Conservation (phyloP, 1,284 basidiomycete genomes). For the Pseudozyma pruni region DNA sequence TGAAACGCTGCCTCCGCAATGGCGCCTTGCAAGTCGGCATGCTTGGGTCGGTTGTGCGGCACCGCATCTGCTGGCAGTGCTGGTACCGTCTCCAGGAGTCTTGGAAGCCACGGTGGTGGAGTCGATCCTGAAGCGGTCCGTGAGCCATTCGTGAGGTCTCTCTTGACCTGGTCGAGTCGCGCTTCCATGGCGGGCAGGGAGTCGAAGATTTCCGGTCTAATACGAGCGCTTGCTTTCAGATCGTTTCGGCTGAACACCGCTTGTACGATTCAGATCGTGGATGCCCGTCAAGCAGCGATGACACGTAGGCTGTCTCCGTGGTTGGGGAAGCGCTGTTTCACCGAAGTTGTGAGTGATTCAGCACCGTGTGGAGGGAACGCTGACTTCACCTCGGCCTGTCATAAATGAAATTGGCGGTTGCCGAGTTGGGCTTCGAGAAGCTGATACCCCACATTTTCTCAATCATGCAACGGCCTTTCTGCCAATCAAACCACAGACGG, state of each 20-base stretch:
- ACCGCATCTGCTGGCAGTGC: constrained; percentile 10
- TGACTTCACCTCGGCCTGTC: constrained; percentile 6
- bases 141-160: background rate
- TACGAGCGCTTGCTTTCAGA: too few species aligned
- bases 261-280: too few species aligned
- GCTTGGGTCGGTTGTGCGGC: constrained; percentile 19
- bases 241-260: too few species aligned
- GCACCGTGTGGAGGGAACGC: background rate
- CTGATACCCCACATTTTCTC: background rate
- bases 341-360: too few species aligned
- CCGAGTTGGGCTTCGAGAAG: background rate
- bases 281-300: too few species aligned
- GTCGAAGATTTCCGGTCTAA: background rate
- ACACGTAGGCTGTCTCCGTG: background rate
- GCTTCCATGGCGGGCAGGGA: constrained; percentile 3
- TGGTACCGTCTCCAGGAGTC: constrained; percentile 9
- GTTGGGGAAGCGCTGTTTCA: background rate
- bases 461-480: background rate
- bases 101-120: constrained; percentile 12
- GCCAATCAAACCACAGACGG: background rate
- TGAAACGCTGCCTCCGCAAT: constrained; percentile 24
- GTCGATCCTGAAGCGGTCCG: too few species aligned
- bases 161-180: constrained; percentile 9
- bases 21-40: constrained; percentile 16
- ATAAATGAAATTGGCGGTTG: background rate